Percentiles rank a stretch among this genome's conserved stretches.
Evolutionary conservation across 2,329 filamentous ascomycete genomes (phyloP).

Genomic region (Penicillium fuscoglaucum): DNA sequence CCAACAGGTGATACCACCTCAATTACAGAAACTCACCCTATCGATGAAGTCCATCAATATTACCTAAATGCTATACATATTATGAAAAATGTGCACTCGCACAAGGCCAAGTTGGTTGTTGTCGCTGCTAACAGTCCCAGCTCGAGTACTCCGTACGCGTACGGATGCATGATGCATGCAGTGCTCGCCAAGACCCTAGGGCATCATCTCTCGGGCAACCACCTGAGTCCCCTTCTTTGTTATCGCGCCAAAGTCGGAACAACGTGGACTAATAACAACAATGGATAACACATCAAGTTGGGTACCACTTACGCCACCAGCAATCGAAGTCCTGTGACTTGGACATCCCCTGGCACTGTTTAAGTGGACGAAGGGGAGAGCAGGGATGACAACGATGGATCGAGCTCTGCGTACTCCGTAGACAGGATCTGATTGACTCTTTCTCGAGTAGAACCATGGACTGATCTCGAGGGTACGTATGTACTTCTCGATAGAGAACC

Average conservation of each 20-base stretch:
- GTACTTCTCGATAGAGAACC: no score
- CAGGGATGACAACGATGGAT: no score
- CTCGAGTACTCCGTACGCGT: conserved; percentile 68
- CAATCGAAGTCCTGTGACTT: no score
- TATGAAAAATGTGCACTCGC: background rate
- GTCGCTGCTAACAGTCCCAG: conserved; percentile 91
- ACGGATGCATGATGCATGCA: conserved; percentile 58
- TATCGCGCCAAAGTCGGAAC: background rate
- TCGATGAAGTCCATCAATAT: conserved; percentile 40
- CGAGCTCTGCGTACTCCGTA: no score
- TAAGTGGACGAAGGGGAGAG: no score
- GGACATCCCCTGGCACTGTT: no score
- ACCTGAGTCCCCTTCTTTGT: conserved; percentile 70
- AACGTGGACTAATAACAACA: conserved; percentile 54
- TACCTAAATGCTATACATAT: background rate
- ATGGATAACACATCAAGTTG: conserved; percentile 78
- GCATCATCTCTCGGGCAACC: conserved; percentile 98
- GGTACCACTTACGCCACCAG: conserved; percentile 89
- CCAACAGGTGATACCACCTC: conserved; percentile 76
- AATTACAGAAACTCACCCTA: background rate
- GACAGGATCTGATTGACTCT: no score
- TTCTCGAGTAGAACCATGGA: no score
- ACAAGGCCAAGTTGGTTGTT: background rate
- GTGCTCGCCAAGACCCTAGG: conserved; percentile 93
- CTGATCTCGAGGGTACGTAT: no score